A percentile compares a stretch with the other conserved stretches of the same genome.
Evolutionary conservation across 2,329 filamentous ascomycete species (phyloP).

Genomic region (Venturia nashicola): DNA sequence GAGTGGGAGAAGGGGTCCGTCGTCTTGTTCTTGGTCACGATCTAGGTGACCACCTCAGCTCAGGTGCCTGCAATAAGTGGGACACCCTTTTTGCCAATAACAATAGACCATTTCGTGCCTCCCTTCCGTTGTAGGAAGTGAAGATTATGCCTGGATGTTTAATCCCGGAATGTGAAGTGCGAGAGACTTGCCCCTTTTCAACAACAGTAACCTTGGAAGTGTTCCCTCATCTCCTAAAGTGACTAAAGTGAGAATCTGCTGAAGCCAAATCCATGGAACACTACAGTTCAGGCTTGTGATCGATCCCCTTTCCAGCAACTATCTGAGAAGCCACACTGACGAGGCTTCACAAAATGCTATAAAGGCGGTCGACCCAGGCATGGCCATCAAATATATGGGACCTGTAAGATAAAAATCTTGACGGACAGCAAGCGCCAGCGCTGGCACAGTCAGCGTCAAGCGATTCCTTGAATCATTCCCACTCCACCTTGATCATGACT

Average conservation of each 20-base stretch:
- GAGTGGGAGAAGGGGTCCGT: not conserved
- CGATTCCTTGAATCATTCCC: not conserved
- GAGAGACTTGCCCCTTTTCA: not conserved
- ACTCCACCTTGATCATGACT: constrained; percentile 13
- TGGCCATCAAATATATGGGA: not conserved
- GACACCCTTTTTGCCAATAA: not conserved
- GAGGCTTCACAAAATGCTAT: not conserved
- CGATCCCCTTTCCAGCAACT: too few relatives aligned
- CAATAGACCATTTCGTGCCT: not conserved
- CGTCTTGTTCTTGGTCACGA: not conserved
- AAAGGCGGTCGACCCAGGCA: not conserved
- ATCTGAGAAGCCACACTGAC: too few relatives aligned
- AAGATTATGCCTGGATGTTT: not conserved
- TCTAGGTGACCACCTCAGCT: not conserved
- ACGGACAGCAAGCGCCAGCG: not conserved
- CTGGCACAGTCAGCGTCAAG: not conserved
- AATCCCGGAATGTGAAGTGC: not conserved
- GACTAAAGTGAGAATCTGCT: not conserved
- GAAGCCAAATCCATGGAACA: too few relatives aligned
- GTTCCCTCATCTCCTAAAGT: not conserved
- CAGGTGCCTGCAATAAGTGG: not conserved
- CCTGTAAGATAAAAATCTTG: not conserved
- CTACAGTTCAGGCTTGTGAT: too few relatives aligned
- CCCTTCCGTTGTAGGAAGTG: not conserved
- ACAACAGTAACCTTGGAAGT: not conserved